phyloP scores from a whole-genome alignment of 2,329 filamentous ascomycete species.

The Endoconidiophora laricicola region DNA sequence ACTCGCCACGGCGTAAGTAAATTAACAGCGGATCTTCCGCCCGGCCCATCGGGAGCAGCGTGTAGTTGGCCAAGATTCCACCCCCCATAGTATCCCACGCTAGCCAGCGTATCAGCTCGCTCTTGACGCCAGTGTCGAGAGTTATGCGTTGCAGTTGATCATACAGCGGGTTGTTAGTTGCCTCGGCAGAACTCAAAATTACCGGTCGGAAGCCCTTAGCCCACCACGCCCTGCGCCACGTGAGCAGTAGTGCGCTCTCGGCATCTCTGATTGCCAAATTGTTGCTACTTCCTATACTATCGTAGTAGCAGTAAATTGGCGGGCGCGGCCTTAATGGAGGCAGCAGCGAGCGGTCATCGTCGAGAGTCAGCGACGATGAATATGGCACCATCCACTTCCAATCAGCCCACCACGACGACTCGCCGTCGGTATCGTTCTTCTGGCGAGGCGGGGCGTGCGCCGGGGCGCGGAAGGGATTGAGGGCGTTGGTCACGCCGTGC shows the following conservation, averaged over 20 bases:
- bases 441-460: conserved; percentile 58
- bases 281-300: conserved; percentile 41
- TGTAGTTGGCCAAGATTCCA: conserved; percentile 62
- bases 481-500: conserved; percentile 28
- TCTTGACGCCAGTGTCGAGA: conserved; percentile 45
- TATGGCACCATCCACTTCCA: conserved; percentile 81
- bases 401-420: conserved; percentile 71
- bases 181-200: conserved; percentile 63
- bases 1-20: conserved; percentile 61
- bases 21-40: conserved; percentile 55
- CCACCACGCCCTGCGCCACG: conserved; percentile 92
- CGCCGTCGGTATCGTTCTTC: conserved; percentile 61
- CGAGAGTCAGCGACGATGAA: conserved; percentile 61
- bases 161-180: conserved; percentile 68
- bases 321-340: conserved; percentile 57
- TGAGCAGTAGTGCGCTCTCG: conserved; percentile 62
- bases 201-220: conserved; percentile 79
- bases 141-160: conserved; percentile 46
- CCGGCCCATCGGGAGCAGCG: conserved; percentile 69
- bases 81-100: conserved; percentile 86
- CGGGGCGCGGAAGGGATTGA: conserved; percentile 52
- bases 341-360: conserved; percentile 68
- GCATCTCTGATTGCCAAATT: conserved; percentile 49
- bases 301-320: conserved; percentile 83
- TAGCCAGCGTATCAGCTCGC: conserved; percentile 67